Base-by-base conservation (phyloP, 305 asterid species). In the Fraxinus sp. region DNA sequence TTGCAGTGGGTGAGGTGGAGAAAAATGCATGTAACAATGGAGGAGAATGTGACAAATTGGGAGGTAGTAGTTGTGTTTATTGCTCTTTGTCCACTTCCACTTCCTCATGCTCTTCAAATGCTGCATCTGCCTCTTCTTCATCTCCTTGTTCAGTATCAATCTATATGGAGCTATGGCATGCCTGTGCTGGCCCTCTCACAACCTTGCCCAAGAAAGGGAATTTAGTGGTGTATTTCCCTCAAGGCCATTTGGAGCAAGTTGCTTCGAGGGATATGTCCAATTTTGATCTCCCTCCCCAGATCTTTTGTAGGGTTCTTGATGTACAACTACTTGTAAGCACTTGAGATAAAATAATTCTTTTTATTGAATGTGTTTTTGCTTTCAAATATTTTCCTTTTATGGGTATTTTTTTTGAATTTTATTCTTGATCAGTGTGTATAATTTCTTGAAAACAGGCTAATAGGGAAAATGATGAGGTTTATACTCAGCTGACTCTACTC, bases 401-500 rank as follows among this genome's bases (percentile, higher is more conserved):
- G 22, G 2, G 24, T 77, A 32, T 43, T 62, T 26, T 84, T 14
- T 75, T 37, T 76, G 77, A 26, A 57, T 55, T 74, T 80, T 62
- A 79, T 9, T 33, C 28, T 41, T 72, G 26, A 75, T 66, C 18
- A 6, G 24, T 46, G 74, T 80, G 79, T 14, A 22, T 80, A 11
- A 76, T 81, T 76, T 81, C 49, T 71, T 82, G 81, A 41, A 77
- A 79, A 88, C 91, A 96, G 98, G 98, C 97, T 24, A 95, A 94
- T 85, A 95, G 92, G 91, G 98, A 96, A 88, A 96, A 93, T 87
- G 99, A 96, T 87, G 99, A 96, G 91, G 98, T 96, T 68, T 95
- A 92, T 83, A 93, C 97, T 71, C 98, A 92, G 90, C 92, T 95
- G 75, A 89, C 89, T 81, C 91, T 96, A 62, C 96, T 92, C 57